These are phyloP conservation scores for Penicillium paxilli DNA, from an alignment of 495 filamentous ascomycete species.

Conservation along the genomic window DNA sequence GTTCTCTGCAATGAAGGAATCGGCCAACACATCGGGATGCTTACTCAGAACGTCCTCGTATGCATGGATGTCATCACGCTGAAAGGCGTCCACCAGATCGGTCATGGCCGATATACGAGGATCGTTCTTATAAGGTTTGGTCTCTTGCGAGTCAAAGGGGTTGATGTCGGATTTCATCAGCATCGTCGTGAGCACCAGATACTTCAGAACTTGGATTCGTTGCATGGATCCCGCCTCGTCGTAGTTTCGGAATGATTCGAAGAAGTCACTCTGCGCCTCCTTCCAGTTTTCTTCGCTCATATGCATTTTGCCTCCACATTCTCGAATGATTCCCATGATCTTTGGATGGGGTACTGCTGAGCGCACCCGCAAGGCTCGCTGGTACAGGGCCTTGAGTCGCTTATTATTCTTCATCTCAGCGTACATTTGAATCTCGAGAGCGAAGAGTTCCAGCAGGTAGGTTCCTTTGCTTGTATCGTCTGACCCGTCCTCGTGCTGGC, in stretches of 20 bases:
- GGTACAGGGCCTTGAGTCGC: constrained; percentile 88
- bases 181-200: constrained; percentile 95
- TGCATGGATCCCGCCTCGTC: constrained; percentile 96
- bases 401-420: constrained; percentile 97
- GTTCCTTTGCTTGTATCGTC: constrained; percentile 97
- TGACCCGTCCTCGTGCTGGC: constrained; percentile 82
- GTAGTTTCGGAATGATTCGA: constrained; percentile 98
- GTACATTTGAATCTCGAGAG: constrained; percentile 98
- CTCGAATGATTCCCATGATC: constrained; percentile 98
- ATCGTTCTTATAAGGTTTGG: constrained; percentile 97
- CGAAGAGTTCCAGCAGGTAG: constrained; percentile 93
- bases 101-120: constrained; percentile 96
- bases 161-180: constrained; percentile 99
- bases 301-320: constrained; percentile 99
- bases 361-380: constrained; percentile 82
- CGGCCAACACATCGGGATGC: constrained; percentile 84
- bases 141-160: constrained; percentile 98
- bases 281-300: constrained; percentile 99
- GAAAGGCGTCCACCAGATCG: constrained; percentile 92
- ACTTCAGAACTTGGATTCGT: constrained; percentile 96
- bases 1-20: constrained; percentile 97
- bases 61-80: constrained; percentile 88
- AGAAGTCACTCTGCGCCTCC: constrained; percentile 94
- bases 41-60: constrained; percentile 87
- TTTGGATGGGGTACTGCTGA: constrained; percentile 97